Evolutionary conservation across 441 rosid species (phyloP).

Genomic region (Pelargonium cotyledonis): DNA sequence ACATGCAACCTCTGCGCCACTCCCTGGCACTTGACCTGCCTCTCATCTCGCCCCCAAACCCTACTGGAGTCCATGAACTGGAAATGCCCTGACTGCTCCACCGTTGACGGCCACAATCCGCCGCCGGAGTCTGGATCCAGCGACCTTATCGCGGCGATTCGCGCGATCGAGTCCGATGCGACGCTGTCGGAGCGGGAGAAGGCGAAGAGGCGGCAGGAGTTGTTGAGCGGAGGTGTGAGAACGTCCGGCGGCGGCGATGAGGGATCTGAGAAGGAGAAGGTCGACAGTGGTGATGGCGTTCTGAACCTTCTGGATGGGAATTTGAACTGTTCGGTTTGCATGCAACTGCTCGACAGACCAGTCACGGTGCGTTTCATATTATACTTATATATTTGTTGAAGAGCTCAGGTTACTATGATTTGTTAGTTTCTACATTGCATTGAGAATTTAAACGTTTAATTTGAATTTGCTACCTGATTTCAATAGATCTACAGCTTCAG

Average conservation of each 20-base stretch:
- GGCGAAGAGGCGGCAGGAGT: slow-evolving; percentile 5
- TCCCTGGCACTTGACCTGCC: slow-evolving; percentile 6
- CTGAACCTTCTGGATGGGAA: slow-evolving; percentile 5
- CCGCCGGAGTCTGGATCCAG: neutral
- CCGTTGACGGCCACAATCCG: neutral
- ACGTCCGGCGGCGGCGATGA: neutral
- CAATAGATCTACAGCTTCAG: too few species aligned
- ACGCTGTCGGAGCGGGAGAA: slow-evolving; percentile 5
- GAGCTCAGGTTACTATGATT: too few species aligned
- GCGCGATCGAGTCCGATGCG: slow-evolving; percentile 1
- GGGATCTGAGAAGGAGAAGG: neutral
- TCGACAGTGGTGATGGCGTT: neutral
- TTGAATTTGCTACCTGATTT: too few species aligned
- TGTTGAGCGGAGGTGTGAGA: slow-evolving; percentile 3
- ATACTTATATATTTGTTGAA: neutral
- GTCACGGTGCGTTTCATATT: slow-evolving; percentile 7
- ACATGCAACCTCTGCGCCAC: slow-evolving; percentile 8
- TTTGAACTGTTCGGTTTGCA: slow-evolving; percentile 5
- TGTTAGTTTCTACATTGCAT: too few species aligned
- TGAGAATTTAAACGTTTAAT: too few species aligned
- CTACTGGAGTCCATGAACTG: neutral
- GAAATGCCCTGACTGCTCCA: slow-evolving; percentile 5
- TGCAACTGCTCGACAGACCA: slow-evolving; percentile 1
- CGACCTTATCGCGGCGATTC: slow-evolving; percentile 3
- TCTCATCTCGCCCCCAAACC: neutral